A percentile compares a stretch with the other conserved stretches of the same genome.
These are phyloP conservation scores for Pelargonium citronellum DNA, from an alignment of 441 rosid genomes.

Conservation along the genomic window DNA sequence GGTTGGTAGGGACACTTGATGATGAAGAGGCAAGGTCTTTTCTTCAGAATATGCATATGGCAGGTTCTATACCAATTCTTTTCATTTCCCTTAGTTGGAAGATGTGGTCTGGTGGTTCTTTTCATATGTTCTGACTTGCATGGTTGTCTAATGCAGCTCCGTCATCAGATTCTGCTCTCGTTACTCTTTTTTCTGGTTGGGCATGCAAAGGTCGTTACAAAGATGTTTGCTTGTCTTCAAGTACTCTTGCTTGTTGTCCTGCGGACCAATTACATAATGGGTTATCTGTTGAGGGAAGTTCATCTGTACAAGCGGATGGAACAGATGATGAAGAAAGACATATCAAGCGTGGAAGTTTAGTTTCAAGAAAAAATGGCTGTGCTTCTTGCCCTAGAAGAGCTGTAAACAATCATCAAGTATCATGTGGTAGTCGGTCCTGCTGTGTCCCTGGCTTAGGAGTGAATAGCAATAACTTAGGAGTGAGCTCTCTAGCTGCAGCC, in stretches of 20 bases:
- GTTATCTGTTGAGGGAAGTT: constrained; percentile 27
- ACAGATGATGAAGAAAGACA: constrained; percentile 31
- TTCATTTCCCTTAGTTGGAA: constrained; percentile 11
- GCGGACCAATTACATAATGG: constrained; percentile 20
- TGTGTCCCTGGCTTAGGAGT: constrained; percentile 68
- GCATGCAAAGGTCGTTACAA: constrained; percentile 58
- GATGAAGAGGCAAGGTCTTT: constrained; percentile 56
- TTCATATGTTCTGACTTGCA: constrained; percentile 19
- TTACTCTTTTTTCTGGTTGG: constrained; percentile 75
- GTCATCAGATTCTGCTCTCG: constrained; percentile 50
- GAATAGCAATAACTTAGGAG: constrained; percentile 39
- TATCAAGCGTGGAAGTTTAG: constrained; percentile 29
- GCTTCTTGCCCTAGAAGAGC: constrained; percentile 22
- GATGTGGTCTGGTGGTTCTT: constrained; percentile 3
- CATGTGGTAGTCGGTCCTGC: constrained; percentile 39
- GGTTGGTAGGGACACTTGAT: constrained; percentile 53
- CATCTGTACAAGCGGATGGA: constrained; percentile 23
- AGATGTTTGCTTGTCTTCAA: constrained; percentile 41
- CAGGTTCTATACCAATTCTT: constrained; percentile 37
- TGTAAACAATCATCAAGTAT: constrained; percentile 15
- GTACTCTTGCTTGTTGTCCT: constrained; percentile 50
- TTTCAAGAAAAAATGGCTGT: constrained; percentile 21
- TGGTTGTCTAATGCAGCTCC: constrained; percentile 50
- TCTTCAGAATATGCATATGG: constrained; percentile 59
- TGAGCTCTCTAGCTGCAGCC: constrained; percentile 48